Conservation (phyloP, 2,329 filamentous ascomycete species). For the Nothomitra cinnamomea region DNA sequence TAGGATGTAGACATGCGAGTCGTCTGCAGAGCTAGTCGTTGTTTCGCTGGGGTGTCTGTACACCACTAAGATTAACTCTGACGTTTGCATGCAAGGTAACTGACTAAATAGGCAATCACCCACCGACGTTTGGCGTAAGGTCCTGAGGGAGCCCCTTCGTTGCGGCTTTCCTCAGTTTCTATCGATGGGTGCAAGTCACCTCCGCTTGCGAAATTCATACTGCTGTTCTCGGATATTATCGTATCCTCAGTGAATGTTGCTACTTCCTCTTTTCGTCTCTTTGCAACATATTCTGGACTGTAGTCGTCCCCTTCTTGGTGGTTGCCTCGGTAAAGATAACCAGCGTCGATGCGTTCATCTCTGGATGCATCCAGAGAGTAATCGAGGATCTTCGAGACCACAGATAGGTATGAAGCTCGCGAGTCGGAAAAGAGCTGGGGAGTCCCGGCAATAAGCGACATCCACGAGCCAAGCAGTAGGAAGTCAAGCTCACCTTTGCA, state of each 20-base stretch:
- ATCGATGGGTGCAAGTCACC: neutral
- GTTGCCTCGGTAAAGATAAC: neutral
- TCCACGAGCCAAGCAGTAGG: too few species aligned
- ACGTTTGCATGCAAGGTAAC: too few species aligned
- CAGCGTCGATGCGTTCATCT: neutral
- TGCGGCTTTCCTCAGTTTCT: neutral
- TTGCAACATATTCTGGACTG: neutral
- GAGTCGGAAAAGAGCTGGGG: neutral
- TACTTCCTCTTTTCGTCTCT: neutral
- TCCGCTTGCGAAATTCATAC: neutral
- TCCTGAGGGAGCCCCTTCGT: neutral
- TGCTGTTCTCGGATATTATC: neutral
- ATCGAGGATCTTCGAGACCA: neutral
- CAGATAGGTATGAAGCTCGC: neutral
- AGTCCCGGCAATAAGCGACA: neutral
- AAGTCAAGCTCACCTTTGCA: neutral
- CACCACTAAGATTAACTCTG: neutral
- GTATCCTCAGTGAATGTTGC: neutral
- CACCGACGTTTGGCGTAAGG: neutral
- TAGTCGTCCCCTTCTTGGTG: neutral
- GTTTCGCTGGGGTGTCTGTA: neutral
- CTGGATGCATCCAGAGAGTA: neutral
- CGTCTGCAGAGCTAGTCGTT: neutral
- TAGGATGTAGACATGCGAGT: too few species aligned
- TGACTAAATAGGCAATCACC: neutral